These are phyloP conservation scores for Penicillium soppii DNA, from an alignment of 495 filamentous ascomycete species.

Conservation along the genomic window DNA sequence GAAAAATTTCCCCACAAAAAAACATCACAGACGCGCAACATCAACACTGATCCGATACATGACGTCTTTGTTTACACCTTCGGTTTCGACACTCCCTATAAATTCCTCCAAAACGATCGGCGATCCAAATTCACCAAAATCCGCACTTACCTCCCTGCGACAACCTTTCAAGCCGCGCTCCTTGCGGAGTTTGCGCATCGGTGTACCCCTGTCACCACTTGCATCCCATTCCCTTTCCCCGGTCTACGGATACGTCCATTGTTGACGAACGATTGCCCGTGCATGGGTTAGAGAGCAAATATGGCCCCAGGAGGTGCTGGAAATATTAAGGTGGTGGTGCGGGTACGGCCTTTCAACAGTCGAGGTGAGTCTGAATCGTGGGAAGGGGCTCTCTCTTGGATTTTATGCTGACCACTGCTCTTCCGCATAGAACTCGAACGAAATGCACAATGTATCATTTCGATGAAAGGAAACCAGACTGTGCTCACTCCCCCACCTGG, in stretches of 20 bases:
- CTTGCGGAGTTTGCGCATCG: constrained; percentile 40
- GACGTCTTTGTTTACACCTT: constrained; percentile 47
- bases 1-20: constrained; percentile 12
- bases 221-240: constrained; percentile 14
- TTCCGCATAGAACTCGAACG: constrained; percentile 71
- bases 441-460: constrained; percentile 94
- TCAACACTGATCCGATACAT: constrained; percentile 33
- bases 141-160: constrained; percentile 11
- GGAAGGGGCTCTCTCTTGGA: background rate
- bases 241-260: constrained; percentile 11
- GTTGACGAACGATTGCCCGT: constrained; percentile 22
- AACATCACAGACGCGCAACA: constrained; percentile 26
- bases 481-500: constrained; percentile 76
- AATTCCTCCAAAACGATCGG: constrained; percentile 11
- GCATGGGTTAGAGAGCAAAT: constrained; percentile 40
- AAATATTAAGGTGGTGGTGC: constrained; percentile 99
- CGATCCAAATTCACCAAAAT: constrained; percentile 1
- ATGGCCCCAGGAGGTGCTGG: constrained; percentile 82
- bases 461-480: constrained; percentile 92
- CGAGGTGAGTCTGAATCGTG: constrained; percentile 64
- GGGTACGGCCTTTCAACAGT: constrained; percentile 85
- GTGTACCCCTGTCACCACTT: constrained; percentile 28
- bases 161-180: constrained; percentile 33
- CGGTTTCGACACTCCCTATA: constrained; percentile 16
- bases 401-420: background rate